Evolutionary conservation across 495 filamentous ascomycete species (phyloP).

Genomic region (Bryoglossum gracile): DNA sequence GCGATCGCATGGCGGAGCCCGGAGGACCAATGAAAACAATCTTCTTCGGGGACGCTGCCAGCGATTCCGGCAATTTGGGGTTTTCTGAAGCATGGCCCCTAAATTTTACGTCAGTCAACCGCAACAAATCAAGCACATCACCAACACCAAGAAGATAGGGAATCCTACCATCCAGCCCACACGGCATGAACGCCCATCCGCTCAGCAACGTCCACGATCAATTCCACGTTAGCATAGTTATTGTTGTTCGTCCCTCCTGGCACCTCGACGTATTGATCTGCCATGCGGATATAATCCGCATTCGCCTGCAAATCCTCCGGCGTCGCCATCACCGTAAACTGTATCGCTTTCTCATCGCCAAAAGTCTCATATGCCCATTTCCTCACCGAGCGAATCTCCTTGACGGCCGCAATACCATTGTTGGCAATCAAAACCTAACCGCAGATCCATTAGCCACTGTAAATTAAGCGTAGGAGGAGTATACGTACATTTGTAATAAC

Average conservation of each 20-base stretch:
- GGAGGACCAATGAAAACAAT: constrained; percentile 98
- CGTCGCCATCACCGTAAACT: constrained; percentile 99
- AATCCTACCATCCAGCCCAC: constrained; percentile 91
- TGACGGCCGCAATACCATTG: constrained; percentile 99
- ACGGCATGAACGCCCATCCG: constrained; percentile 97
- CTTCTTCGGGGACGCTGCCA: constrained; percentile 93
- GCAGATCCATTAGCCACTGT: neutral
- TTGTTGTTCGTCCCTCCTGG: constrained; percentile 99
- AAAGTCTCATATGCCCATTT: constrained; percentile 99
- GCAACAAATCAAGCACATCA: neutral
- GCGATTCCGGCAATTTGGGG: constrained; percentile 89
- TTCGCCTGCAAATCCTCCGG: constrained; percentile 98
- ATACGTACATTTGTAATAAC: constrained; percentile 87
- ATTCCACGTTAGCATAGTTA: constrained; percentile 99
- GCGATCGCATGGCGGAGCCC: constrained; percentile 95
- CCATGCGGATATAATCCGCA: constrained; percentile 99
- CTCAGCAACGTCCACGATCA: constrained; percentile 99
- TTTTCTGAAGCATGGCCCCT: constrained; percentile 99
- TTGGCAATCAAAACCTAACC: constrained; percentile 93
- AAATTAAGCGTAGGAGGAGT: too few species aligned
- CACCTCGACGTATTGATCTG: constrained; percentile 97
- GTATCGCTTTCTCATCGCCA: constrained; percentile 94
- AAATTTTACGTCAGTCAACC: constrained; percentile 11
- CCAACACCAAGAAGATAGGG: neutral
- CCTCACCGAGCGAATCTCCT: constrained; percentile 95